Conservation (phyloP, 2,329 filamentous ascomycete species). For the Akanthomyces uredinophilus region DNA sequence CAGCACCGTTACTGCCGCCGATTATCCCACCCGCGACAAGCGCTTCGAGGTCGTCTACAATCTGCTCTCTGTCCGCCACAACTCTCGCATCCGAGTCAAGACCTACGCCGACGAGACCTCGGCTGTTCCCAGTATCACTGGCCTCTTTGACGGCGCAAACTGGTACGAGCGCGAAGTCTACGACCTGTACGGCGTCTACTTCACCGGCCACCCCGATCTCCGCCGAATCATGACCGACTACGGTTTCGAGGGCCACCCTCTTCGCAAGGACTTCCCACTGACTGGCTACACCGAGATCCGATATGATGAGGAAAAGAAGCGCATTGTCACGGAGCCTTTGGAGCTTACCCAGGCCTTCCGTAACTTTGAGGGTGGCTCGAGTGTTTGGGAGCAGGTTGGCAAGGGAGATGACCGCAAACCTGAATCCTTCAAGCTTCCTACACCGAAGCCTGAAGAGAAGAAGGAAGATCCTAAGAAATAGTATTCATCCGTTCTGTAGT, state of each 20-base stretch:
- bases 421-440: constrained; percentile 88
- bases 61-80: constrained; percentile 90
- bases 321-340: constrained; percentile 94
- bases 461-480: constrained; percentile 92
- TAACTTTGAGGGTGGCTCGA: constrained; percentile 89
- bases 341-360: constrained; percentile 98
- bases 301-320: constrained; percentile 99
- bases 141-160: constrained; percentile 89
- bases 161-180: constrained; percentile 99
- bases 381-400: constrained; percentile 62
- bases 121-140: constrained; percentile 81
- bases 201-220: constrained; percentile 89
- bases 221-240: constrained; percentile 99
- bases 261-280: constrained; percentile 96
- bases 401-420: constrained; percentile 73
- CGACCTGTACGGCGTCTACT: constrained; percentile 96
- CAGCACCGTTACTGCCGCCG: constrained; percentile 86
- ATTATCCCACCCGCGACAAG: constrained; percentile 92
- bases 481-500: constrained; percentile 26
- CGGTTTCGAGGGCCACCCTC: constrained; percentile 94
- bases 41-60: constrained; percentile 99
- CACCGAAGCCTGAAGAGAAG: constrained; percentile 89
- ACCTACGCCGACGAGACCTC: constrained; percentile 96
- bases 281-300: constrained; percentile 97
- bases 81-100: constrained; percentile 94